Conservation (phyloP, 73 alveolate genomes). For the Paramecium sonneborni region DNA sequence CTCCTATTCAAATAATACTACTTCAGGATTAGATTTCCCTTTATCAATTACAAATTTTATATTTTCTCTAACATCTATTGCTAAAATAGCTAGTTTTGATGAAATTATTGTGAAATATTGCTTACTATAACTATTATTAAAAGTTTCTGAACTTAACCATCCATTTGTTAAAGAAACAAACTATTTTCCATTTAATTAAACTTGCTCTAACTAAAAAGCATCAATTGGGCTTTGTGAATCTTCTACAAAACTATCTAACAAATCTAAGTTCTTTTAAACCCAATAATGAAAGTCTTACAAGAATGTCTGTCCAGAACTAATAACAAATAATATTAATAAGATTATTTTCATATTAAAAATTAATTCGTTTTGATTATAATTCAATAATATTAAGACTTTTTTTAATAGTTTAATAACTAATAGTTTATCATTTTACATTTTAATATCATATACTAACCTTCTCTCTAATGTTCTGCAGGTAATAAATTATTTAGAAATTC, state of each 20-base stretch:
- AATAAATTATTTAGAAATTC: too few relatives aligned
- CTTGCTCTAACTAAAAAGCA: background rate
- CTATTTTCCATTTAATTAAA: background rate
- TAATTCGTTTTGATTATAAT: conserved; percentile 7
- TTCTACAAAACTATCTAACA: background rate
- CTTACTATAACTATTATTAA: background rate
- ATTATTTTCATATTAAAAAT: conserved; percentile 16
- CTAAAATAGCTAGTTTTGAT: background rate
- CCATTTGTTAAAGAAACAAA: background rate
- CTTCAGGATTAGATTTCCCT: background rate
- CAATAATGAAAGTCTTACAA: background rate
- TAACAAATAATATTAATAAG: conserved; percentile 18
- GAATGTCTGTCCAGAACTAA: background rate
- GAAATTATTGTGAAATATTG: background rate
- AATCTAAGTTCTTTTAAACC: background rate
- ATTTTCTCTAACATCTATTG: background rate
- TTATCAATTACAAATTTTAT: background rate
- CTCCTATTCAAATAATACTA: background rate
- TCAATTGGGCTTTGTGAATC: background rate
- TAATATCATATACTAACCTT: too few relatives aligned
- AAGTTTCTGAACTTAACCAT: background rate
- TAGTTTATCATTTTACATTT: too few relatives aligned
- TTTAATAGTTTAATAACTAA: background rate
- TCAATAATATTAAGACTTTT: background rate
- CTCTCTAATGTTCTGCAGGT: too few relatives aligned